These are phyloP conservation scores for Huntiella moniliformis DNA, from an alignment of 2,329 filamentous ascomycete species.

Conservation along the genomic window DNA sequence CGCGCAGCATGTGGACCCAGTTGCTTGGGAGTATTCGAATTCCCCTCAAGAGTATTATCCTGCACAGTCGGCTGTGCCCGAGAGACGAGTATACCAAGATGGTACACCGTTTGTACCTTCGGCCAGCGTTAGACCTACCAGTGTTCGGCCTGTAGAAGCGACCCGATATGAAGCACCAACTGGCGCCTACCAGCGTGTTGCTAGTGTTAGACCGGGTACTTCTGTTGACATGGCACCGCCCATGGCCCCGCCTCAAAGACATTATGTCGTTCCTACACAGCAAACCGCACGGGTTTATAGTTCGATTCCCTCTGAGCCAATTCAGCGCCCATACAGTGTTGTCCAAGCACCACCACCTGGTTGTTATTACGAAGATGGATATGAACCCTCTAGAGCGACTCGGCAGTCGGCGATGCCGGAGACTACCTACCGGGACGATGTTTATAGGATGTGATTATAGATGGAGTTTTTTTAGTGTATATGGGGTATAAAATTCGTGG, in stretches of 20 bases:
- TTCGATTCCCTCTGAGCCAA: constrained; percentile 17
- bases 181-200: constrained; percentile 25
- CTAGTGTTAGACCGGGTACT: constrained; percentile 24
- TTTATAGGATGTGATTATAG: constrained; percentile 6
- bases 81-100: constrained; percentile 26
- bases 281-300: constrained; percentile 17
- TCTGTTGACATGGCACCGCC: constrained; percentile 5
- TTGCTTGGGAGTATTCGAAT: constrained; percentile 24
- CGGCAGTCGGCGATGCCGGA: not conserved
- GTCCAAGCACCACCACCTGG: constrained; percentile 22
- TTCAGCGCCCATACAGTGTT: constrained; percentile 23
- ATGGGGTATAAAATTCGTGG: no score
- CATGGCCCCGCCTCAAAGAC: constrained; percentile 11
- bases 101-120: constrained; percentile 31
- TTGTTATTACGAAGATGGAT: constrained; percentile 23
- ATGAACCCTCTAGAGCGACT: constrained; percentile 7
- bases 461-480: no score
- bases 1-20: constrained; percentile 32
- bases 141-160: constrained; percentile 18
- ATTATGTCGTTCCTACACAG: constrained; percentile 17
- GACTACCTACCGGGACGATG: constrained; percentile 13
- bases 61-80: constrained; percentile 24
- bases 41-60: constrained; percentile 27
- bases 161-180: constrained; percentile 23
- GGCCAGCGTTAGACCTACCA: constrained; percentile 2